A percentile compares a stretch with the other conserved stretches of the same genome.
Conservation (phyloP, 2,329 filamentous ascomycete genomes). For the Neonectria sp. region DNA sequence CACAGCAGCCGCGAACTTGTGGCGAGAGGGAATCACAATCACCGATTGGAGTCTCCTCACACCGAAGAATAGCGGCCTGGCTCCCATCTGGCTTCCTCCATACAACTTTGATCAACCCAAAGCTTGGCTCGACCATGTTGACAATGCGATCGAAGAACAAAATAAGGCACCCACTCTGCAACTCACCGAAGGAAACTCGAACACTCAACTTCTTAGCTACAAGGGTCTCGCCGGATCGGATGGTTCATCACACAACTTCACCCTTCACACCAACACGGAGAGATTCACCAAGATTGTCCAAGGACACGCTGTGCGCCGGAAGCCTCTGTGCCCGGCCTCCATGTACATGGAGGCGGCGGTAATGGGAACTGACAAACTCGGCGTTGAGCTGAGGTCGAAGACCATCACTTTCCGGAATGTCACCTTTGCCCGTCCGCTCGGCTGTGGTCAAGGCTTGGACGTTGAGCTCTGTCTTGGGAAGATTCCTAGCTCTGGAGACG, state of each 20-base stretch:
- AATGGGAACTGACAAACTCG: conserved; percentile 34
- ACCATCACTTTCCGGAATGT: conserved; percentile 35
- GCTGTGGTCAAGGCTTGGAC: conserved; percentile 23
- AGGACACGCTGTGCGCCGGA: conserved; percentile 35
- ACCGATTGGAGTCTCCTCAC: conserved; percentile 37
- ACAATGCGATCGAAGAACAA: conserved; percentile 29
- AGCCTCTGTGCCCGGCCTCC: conserved; percentile 41
- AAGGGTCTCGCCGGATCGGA: conserved; percentile 8
- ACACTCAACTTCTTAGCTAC: conserved; percentile 23
- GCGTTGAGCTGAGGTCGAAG: conserved; percentile 17
- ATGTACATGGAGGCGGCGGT: conserved; percentile 41
- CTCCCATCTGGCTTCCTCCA: conserved; percentile 36
- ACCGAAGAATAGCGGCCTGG: conserved; percentile 22
- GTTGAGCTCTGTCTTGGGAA: conserved; percentile 23
- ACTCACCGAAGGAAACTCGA: neutral
- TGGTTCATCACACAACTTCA: conserved; percentile 27
- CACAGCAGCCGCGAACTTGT: conserved; percentile 19
- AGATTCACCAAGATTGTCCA: conserved; percentile 33
- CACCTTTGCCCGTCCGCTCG: conserved; percentile 27
- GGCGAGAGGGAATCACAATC: conserved; percentile 28
- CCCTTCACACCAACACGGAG: conserved; percentile 25
- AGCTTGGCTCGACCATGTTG: conserved; percentile 38
- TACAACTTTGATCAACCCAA: conserved; percentile 36
- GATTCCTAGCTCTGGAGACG: conserved; percentile 3
- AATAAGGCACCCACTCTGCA: neutral